Percentiles rank a stretch among this genome's conserved stretches.
Conservation (phyloP, 2,329 filamentous ascomycete genomes). For the Aspergillus viridinutans region DNA sequence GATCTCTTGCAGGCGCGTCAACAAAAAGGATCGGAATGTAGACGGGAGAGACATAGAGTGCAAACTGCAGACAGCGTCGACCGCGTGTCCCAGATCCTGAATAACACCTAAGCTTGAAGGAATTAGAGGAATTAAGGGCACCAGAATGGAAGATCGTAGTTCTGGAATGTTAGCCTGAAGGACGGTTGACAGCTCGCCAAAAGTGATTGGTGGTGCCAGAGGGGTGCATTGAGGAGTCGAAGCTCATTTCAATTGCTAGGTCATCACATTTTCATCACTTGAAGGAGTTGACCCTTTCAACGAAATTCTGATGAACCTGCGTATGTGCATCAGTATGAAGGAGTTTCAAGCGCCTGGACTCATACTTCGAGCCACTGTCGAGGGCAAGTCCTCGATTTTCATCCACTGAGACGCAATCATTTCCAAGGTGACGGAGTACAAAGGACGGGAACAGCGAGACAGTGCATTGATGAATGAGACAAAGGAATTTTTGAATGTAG, state of each 20-base stretch:
- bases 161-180: not conserved
- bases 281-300: not conserved
- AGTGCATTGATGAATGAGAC: not conserved
- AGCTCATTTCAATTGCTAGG: not conserved
- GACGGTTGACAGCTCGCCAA: not conserved
- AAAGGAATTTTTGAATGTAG: not conserved
- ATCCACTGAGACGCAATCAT: not conserved
- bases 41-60: slow-evolving; percentile 4
- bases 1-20: slow-evolving; percentile 14
- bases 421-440: not conserved
- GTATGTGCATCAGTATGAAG: not conserved
- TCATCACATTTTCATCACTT: not conserved
- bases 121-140: not conserved
- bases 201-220: not conserved
- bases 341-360: not conserved
- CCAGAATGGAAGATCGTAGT: not conserved
- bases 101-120: not conserved
- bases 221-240: not conserved
- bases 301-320: not conserved
- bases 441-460: not conserved
- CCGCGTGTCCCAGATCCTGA: not conserved
- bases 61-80: not conserved
- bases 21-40: slow-evolving; percentile 18
- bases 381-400: not conserved
- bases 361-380: not conserved